Conservation (phyloP, 1,284 basidiomycete species). For the Microbotryum lychnidis-dioicae region DNA sequence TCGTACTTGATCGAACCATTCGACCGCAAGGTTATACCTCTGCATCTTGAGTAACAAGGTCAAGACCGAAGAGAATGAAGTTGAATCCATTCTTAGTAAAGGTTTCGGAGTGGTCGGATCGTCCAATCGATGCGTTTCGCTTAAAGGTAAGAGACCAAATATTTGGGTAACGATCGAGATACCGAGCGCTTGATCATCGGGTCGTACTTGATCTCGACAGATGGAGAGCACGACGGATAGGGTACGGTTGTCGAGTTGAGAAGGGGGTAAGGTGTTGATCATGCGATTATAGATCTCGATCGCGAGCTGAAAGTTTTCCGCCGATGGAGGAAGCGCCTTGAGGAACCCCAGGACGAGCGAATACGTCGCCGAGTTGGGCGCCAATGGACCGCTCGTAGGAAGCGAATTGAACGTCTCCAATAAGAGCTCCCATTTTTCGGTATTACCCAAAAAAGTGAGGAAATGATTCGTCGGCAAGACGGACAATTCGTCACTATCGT, state of each 20-base stretch:
- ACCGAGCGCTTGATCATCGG: constrained; percentile 6
- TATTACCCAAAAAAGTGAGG: constrained; percentile 19
- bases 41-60: constrained; percentile 16
- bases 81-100: constrained; percentile 14
- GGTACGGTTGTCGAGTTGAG: constrained; percentile 1
- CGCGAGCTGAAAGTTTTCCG: too few species aligned
- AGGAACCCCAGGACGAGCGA: constrained; percentile 13
- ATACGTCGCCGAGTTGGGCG: constrained; percentile 14
- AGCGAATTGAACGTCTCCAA: constrained; percentile 19
- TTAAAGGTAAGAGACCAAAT: constrained; percentile 14
- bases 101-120: constrained; percentile 1
- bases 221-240: constrained; percentile 6
- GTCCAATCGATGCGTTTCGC: constrained; percentile 3
- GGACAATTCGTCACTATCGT: constrained; percentile 7
- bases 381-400: constrained; percentile 2
- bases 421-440: background rate
- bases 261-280: background rate
- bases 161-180: constrained; percentile 4
- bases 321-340: background rate
- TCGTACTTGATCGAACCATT: constrained; percentile 24
- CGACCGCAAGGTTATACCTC: constrained; percentile 15
- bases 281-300: too few species aligned
- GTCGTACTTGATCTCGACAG: constrained; percentile 4
- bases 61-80: constrained; percentile 18
- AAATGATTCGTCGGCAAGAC: constrained; percentile 22